Conservation (phyloP, 768 basidiomycete genomes). For the Rhizopogon roseolus region DNA sequence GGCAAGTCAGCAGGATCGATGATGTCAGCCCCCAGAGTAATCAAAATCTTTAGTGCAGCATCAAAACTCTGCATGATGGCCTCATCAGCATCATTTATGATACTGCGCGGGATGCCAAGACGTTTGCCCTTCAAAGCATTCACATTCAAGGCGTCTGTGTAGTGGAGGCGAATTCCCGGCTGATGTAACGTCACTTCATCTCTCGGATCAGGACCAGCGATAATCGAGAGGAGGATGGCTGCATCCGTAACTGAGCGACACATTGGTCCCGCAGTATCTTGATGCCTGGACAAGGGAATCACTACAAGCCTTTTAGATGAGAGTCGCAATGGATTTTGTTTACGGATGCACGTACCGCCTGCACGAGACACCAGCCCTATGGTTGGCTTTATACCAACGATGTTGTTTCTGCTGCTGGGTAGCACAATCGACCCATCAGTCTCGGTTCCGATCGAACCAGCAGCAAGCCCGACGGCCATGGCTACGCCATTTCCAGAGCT, state of each 20-base stretch:
- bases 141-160: slow-evolving; percentile 41
- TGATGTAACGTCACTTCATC: slow-evolving; percentile 38
- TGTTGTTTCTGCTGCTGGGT: slow-evolving; percentile 32
- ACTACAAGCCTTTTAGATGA: slow-evolving; percentile 21
- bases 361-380: slow-evolving; percentile 33
- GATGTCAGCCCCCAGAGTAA: slow-evolving; percentile 37
- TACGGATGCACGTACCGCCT: slow-evolving; percentile 19
- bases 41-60: slow-evolving; percentile 31
- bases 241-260: slow-evolving; percentile 31
- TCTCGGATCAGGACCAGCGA: slow-evolving; percentile 37
- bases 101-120: slow-evolving; percentile 37
- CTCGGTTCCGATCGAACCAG: slow-evolving; percentile 40
- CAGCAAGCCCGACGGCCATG: slow-evolving; percentile 36
- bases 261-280: slow-evolving; percentile 38
- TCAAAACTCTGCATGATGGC: slow-evolving; percentile 30
- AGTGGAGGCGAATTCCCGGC: slow-evolving; percentile 49
- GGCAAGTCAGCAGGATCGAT: slow-evolving; percentile 42
- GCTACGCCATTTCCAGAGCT: slow-evolving; percentile 38
- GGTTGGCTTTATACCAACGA: slow-evolving; percentile 18
- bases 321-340: too few species aligned
- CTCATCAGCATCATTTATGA: slow-evolving; percentile 17
- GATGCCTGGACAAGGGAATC: slow-evolving; percentile 37
- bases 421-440: slow-evolving; percentile 36
- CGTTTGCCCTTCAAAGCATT: slow-evolving; percentile 41
- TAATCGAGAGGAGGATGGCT: slow-evolving; percentile 41